Evolutionary conservation across 169 alveolate species (phyloP).

Genomic region (Eimeria necatrix): DNA sequence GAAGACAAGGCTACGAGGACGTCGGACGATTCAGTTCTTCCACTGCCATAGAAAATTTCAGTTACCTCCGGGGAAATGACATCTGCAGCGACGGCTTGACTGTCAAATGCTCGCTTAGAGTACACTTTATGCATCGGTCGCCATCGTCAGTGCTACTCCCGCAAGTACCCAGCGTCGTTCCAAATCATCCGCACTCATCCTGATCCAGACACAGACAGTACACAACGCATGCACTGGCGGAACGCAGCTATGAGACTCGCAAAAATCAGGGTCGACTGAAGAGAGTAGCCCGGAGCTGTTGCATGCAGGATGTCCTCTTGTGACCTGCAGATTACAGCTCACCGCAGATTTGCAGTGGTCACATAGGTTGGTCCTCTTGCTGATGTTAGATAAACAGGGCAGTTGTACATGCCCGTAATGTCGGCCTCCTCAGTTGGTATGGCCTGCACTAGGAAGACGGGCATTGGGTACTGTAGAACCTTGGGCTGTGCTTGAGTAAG

Average conservation of each 20-base stretch:
- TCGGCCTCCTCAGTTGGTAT: conserved; percentile 89
- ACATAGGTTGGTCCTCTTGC: conserved; percentile 95
- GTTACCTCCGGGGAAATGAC: no score
- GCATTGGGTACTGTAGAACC: conserved; percentile 94
- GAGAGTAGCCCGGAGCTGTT: neutral
- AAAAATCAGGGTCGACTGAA: neutral
- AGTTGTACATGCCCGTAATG: conserved; percentile 91
- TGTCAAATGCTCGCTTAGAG: neutral
- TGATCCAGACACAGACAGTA: conserved; percentile 84
- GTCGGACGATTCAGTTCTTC: no score
- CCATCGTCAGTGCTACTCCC: conserved; percentile 95
- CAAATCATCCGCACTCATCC: conserved; percentile 88
- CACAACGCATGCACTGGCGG: neutral
- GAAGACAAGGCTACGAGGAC: no score
- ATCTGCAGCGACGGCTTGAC: no score
- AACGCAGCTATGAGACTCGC: neutral
- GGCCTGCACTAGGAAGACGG: conserved; percentile 94
- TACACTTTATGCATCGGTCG: conserved; percentile 78
- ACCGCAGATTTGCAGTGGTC: conserved; percentile 82
- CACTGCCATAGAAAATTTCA: no score
- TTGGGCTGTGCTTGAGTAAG: conserved; percentile 92
- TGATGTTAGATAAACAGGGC: conserved; percentile 95
- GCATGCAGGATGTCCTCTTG: neutral
- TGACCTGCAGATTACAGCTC: neutral
- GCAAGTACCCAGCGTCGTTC: conserved; percentile 95